Conservation (phyloP, 2,329 filamentous ascomycete genomes). For the Neofusicoccum laricinum region DNA sequence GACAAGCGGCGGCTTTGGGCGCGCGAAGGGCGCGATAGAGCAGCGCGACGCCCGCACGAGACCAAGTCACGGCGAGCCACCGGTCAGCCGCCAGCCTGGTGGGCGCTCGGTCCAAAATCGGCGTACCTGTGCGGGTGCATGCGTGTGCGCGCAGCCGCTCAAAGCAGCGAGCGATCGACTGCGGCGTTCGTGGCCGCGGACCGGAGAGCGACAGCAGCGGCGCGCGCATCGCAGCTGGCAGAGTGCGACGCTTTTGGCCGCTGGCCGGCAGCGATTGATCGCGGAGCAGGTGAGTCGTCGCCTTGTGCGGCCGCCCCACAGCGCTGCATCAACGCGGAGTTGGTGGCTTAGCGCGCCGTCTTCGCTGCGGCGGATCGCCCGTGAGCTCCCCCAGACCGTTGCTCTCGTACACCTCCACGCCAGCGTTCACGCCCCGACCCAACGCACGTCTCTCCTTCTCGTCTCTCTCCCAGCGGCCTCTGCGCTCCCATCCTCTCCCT, state of each 20-base stretch:
- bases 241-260: background rate
- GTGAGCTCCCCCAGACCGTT: slow-evolving; percentile 13
- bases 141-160: background rate
- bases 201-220: slow-evolving; percentile 12
- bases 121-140: background rate
- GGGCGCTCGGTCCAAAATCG: background rate
- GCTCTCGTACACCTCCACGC: slow-evolving; percentile 11
- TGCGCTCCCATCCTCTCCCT: background rate
- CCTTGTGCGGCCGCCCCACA: slow-evolving; percentile 8
- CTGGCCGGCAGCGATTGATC: too few species aligned
- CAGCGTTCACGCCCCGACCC: slow-evolving; percentile 7
- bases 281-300: slow-evolving; percentile 1
- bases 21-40: background rate
- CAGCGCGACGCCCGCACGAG: background rate
- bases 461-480: background rate
- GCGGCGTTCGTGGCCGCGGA: background rate
- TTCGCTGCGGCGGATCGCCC: slow-evolving; percentile 6
- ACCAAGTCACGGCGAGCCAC: slow-evolving; percentile 3
- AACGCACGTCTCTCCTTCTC: slow-evolving; percentile 11
- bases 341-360: slow-evolving; percentile 8
- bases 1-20: too few species aligned
- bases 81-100: background rate
- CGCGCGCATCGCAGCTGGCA: slow-evolving; percentile 1
- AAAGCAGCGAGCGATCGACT: background rate
- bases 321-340: background rate